phyloP scores from a whole-genome alignment of 352 stramenopile genomes.

The Plasmopara halstedii region DNA sequence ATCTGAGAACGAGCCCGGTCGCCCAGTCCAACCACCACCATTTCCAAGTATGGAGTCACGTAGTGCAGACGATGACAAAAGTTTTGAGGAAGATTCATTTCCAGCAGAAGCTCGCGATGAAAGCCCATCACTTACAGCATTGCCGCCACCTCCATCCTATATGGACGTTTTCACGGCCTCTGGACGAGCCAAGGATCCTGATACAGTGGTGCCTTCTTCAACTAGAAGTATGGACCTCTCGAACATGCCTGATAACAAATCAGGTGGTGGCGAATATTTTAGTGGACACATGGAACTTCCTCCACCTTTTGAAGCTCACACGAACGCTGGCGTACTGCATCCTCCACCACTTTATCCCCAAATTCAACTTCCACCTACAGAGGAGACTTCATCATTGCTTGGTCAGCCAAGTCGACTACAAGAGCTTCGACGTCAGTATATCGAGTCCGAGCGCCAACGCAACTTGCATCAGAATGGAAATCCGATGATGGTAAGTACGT shows the following conservation, averaged over 20 bases:
- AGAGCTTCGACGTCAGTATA: conserved; percentile 59
- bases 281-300: conserved; percentile 13
- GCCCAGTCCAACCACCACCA: conserved; percentile 11
- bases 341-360: conserved; percentile 13
- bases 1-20: conserved; percentile 7
- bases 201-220: conserved; percentile 7
- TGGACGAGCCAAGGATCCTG: conserved; percentile 22
- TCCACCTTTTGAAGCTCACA: conserved; percentile 24
- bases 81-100: conserved; percentile 31
- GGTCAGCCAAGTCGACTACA: conserved; percentile 34
- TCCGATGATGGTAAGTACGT: conserved; percentile 43
- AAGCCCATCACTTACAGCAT: conserved; percentile 16
- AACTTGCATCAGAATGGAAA: conserved; percentile 31
- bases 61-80: conserved; percentile 3
- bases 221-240: conserved; percentile 16
- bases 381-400: conserved; percentile 10
- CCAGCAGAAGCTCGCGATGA: conserved; percentile 16
- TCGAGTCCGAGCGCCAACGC: conserved; percentile 49
- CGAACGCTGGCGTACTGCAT: conserved; percentile 7
- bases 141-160: conserved; percentile 45
- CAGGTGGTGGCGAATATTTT: conserved; percentile 11
- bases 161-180: conserved; percentile 44
- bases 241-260: conserved; percentile 21
- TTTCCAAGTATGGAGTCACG: conserved; percentile 13
- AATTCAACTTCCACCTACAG: conserved; percentile 7